Evolutionary conservation across 345 rosid genomes (phyloP).

Genomic region (Theobroma cacao): DNA sequence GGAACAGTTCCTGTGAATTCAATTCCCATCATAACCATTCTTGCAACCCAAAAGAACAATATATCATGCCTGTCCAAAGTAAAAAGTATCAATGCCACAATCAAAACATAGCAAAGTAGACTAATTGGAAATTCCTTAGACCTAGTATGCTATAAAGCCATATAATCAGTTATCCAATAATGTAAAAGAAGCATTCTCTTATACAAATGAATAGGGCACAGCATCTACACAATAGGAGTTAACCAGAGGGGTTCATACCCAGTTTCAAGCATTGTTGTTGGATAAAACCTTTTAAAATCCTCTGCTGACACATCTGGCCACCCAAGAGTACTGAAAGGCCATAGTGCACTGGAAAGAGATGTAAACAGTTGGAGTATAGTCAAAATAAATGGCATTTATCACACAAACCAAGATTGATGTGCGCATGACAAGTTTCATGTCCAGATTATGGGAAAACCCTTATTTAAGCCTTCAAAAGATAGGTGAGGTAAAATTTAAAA

Average conservation of each 20-base stretch:
- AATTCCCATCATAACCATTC: slow-evolving; percentile 99
- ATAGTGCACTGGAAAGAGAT: slow-evolving; percentile 59
- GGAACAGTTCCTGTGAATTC: slow-evolving; percentile 96
- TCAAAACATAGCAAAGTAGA: slow-evolving; percentile 10
- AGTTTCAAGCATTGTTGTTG: slow-evolving; percentile 93
- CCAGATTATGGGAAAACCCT: neutral
- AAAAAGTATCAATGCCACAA: slow-evolving; percentile 12
- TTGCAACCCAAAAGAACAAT: slow-evolving; percentile 98
- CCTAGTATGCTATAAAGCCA: neutral
- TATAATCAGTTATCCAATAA: neutral
- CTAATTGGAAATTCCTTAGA: neutral
- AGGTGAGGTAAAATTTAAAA: neutral
- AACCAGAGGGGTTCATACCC: slow-evolving; percentile 50
- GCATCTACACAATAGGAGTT: neutral
- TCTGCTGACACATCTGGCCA: slow-evolving; percentile 83
- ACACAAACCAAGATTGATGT: neutral
- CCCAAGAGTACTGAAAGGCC: slow-evolving; percentile 99
- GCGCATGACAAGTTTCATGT: neutral
- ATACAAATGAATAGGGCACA: neutral
- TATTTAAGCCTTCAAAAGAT: slow-evolving; percentile 1
- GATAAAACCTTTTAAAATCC: slow-evolving; percentile 81
- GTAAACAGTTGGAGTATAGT: slow-evolving; percentile 8
- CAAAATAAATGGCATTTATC: slow-evolving; percentile 7
- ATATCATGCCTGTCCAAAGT: slow-evolving; percentile 91
- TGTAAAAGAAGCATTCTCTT: neutral